A percentile compares a stretch with the other conserved stretches of the same genome.
phyloP scores from a whole-genome alignment of 352 stramenopile species.

The Globisporangium perplexum region DNA sequence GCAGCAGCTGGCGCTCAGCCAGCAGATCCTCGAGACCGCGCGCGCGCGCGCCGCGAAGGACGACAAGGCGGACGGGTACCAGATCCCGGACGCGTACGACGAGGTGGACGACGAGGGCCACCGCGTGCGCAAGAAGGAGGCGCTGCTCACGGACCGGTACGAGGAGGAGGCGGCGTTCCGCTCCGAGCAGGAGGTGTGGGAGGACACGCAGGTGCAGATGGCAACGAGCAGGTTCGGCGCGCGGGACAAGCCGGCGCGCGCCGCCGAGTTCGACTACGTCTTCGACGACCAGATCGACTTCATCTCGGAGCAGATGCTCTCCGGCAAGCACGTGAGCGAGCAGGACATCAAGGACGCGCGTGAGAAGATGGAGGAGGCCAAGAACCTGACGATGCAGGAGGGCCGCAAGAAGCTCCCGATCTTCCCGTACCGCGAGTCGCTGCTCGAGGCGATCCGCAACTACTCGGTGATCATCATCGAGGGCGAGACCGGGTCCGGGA shows the following conservation, averaged over 20 bases:
- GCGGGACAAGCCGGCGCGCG: slow-evolving; percentile 64
- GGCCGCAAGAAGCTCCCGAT: slow-evolving; percentile 95
- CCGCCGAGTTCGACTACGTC: slow-evolving; percentile 92
- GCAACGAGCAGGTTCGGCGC: slow-evolving; percentile 51
- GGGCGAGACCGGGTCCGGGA: slow-evolving; percentile 93
- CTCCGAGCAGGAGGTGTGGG: slow-evolving; percentile 98
- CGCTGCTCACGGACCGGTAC: slow-evolving; percentile 93
- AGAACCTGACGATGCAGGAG: slow-evolving; percentile 94
- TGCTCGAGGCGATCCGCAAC: slow-evolving; percentile 96
- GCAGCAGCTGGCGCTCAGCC: slow-evolving; percentile 80
- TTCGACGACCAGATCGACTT: slow-evolving; percentile 99
- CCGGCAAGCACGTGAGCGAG: slow-evolving; percentile 80
- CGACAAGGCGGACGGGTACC: slow-evolving; percentile 85
- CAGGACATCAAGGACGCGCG: slow-evolving; percentile 67
- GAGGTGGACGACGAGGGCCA: slow-evolving; percentile 88
- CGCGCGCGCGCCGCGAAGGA: slow-evolving; percentile 45
- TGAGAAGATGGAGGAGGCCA: slow-evolving; percentile 66
- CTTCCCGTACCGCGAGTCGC: slow-evolving; percentile 96
- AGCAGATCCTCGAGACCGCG: slow-evolving; percentile 89
- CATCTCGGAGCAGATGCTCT: slow-evolving; percentile 90
- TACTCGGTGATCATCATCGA: slow-evolving; percentile 86
- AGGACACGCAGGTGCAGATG: slow-evolving; percentile 95
- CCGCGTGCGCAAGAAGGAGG: slow-evolving; percentile 88
- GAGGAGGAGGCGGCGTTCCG: slow-evolving; percentile 90
- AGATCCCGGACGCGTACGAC: slow-evolving; percentile 96